Conservation (phyloP, 352 stramenopile genomes). For the Phytophthora fragariaefolia region DNA sequence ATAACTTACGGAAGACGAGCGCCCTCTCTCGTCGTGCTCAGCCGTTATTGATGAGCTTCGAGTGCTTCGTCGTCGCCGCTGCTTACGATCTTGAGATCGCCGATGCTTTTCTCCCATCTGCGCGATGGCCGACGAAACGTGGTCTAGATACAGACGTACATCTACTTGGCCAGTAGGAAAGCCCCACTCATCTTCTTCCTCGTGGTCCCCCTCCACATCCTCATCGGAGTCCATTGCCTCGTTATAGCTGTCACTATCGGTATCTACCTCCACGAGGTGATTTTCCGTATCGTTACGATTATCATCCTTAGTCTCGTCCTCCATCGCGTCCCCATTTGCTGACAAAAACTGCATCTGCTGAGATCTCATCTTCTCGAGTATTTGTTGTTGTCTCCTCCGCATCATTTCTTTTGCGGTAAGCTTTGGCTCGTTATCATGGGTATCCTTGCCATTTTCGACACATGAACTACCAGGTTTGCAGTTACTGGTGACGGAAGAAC, state of each 20-base stretch:
- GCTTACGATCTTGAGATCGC: conserved; percentile 35
- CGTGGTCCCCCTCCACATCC: conserved; percentile 55
- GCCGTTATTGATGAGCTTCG: conserved; percentile 35
- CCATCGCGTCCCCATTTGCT: conserved; percentile 41
- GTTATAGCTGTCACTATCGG: conserved; percentile 32
- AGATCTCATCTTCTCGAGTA: conserved; percentile 73
- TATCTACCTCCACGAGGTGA: conserved; percentile 4
- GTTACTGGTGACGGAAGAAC: not conserved
- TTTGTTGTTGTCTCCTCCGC: conserved; percentile 64
- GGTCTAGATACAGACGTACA: conserved; percentile 69
- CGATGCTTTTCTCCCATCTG: conserved; percentile 59
- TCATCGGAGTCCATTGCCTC: conserved; percentile 48
- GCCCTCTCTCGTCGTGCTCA: conserved; percentile 21
- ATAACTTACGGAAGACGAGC: conserved; percentile 30
- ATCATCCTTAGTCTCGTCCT: conserved; percentile 17
- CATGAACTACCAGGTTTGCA: conserved; percentile 3
- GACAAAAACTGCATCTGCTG: conserved; percentile 81
- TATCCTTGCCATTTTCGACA: conserved; percentile 7
- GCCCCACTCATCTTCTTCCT: conserved; percentile 79
- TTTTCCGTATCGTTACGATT: conserved; percentile 12
- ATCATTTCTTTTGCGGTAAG: conserved; percentile 66
- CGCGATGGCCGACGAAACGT: conserved; percentile 70
- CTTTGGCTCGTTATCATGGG: conserved; percentile 24
- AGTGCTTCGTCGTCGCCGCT: conserved; percentile 43
- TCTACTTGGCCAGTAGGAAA: conserved; percentile 81